These are phyloP conservation scores for Candida labiduridarum DNA, from an alignment of 1,139 yeast species.

Conservation along the genomic window DNA sequence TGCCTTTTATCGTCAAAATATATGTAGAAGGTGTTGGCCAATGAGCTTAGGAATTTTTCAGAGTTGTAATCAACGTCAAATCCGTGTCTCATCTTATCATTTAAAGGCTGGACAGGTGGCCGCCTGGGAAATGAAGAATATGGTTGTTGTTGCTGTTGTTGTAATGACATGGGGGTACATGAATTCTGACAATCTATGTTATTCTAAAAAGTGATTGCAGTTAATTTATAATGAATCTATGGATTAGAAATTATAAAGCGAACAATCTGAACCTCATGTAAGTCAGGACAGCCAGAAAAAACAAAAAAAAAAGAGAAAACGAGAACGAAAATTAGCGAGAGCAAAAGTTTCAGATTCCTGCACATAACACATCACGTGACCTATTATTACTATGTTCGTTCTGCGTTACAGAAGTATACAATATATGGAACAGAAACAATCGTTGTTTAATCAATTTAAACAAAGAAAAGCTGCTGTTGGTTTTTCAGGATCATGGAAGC, in stretches of 20 bases:
- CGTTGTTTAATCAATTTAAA: background rate
- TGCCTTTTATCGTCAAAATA: slow-evolving; percentile 91
- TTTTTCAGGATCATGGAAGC: background rate
- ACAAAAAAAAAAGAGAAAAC: background rate
- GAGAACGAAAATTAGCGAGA: background rate
- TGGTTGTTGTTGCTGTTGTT: slow-evolving; percentile 3
- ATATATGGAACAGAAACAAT: background rate
- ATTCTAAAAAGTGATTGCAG: background rate
- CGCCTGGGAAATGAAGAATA: slow-evolving; percentile 26
- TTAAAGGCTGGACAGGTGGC: slow-evolving; percentile 47
- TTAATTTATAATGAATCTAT: background rate
- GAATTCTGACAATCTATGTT: background rate
- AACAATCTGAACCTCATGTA: background rate
- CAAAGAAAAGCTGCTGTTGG: background rate
- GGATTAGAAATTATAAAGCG: background rate
- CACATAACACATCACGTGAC: background rate
- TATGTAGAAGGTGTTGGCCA: slow-evolving; percentile 74
- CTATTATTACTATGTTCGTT: background rate
- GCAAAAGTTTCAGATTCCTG: background rate
- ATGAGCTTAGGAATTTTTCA: slow-evolving; percentile 65
- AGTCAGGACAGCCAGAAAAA: background rate
- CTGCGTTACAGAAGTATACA: background rate
- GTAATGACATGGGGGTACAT: slow-evolving; percentile 1
- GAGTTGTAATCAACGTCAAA: slow-evolving; percentile 67
- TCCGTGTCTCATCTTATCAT: slow-evolving; percentile 73